Evolutionary conservation across 148 eudicot species (phyloP), one percentile per base, ranked within the genome.

Genomic region (Heliamphora exappendiculata): DNA sequence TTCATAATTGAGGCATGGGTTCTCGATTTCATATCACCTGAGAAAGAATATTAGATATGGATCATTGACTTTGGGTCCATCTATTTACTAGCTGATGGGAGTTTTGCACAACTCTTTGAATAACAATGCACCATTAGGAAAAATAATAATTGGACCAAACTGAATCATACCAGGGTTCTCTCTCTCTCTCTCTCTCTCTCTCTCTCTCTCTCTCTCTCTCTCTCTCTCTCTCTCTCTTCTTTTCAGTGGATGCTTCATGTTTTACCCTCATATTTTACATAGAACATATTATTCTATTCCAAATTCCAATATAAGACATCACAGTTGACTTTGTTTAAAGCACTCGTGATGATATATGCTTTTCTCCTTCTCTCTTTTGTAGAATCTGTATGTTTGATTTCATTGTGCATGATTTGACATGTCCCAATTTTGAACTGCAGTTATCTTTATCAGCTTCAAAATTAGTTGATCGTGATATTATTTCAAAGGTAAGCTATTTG

Each of bases 401-500:
- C 44, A 72, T 24, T 5, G 14, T 14, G 20, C 34, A 14, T 41
- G 59, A 26, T 34, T 22, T 76, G 69, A 28, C 34, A 10, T 75
- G 60, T 51, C 76, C 70, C 29, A 45, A 53, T 58, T 78, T 76
- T 72, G 62, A 58, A 42, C 63, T 86, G 84, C 96, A 94, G 98
- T 78, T 94, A 62, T 88, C 93, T 39, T 77, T 94, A 34, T 86
- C 96, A 75, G 98, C 98, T 68, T 82, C 89, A 22, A 85, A 88
- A 64, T 81, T 94, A 62, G 87, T 73, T 58, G 97, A 94, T 78
- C 90, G 73, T 36, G 98, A 94, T 66, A 78, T 90, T 34, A 8
- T 84, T 67, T 94, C 98, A 11, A 92, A 89, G 98, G 97, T 90
- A 88, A 60, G 39, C 42, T 75, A 20, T 39, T 11, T 57, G 39